phyloP scores from a whole-genome alignment of 331 rosid species.

The Quercus tomentella region DNA sequence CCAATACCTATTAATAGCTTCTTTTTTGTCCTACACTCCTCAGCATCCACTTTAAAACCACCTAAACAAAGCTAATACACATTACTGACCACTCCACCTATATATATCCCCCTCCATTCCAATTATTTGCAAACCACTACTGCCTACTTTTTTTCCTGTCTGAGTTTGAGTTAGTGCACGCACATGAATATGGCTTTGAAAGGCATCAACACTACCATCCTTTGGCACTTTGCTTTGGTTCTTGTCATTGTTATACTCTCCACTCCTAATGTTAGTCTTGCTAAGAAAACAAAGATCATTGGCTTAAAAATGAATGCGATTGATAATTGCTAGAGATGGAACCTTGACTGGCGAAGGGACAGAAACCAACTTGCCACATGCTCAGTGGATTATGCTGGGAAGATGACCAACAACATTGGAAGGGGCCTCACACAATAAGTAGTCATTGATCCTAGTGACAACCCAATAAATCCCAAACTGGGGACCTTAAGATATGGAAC shows the following conservation, averaged over 20 bases:
- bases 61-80: neutral
- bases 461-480: conserved; percentile 27
- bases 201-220: neutral
- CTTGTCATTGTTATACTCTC: neutral
- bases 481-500: conserved; percentile 43
- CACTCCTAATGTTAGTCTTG: neutral
- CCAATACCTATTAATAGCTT: neutral
- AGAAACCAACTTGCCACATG: conserved; percentile 35
- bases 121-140: neutral
- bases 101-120: neutral
- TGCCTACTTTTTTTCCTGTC: neutral
- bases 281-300: neutral
- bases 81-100: neutral
- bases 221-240: neutral
- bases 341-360: conserved; percentile 36
- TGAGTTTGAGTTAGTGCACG: too few relatives aligned
- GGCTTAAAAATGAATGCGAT: conserved; percentile 31
- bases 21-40: neutral
- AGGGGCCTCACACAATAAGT: conserved; percentile 10
- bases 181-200: too few relatives aligned
- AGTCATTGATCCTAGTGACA: conserved; percentile 38
- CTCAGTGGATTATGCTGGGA: conserved; percentile 32
- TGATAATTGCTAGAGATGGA: conserved; percentile 40
- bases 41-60: neutral
- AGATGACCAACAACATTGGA: conserved; percentile 10